Evolutionary conservation across 352 stramenopile species (phyloP).

Genomic region (Phytophthora fragariae): DNA sequence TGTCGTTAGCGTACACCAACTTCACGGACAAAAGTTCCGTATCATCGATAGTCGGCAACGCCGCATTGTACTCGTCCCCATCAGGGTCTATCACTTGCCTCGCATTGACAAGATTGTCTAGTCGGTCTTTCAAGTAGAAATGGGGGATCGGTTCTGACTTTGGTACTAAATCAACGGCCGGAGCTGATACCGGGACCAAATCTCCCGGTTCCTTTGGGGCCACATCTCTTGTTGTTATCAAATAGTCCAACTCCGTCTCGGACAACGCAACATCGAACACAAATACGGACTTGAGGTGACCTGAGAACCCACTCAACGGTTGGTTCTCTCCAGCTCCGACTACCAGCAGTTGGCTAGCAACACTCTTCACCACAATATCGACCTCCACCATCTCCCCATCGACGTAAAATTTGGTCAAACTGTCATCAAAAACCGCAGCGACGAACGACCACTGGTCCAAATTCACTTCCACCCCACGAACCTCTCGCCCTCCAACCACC

Average conservation of each 20-base stretch:
- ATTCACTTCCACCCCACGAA: slow-evolving; percentile 8
- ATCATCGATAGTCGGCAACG: slow-evolving; percentile 25
- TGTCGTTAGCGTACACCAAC: slow-evolving; percentile 20
- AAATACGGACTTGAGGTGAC: slow-evolving; percentile 54
- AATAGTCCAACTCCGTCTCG: slow-evolving; percentile 45
- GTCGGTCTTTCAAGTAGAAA: slow-evolving; percentile 29
- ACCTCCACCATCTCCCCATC: slow-evolving; percentile 39
- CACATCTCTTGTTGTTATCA: slow-evolving; percentile 38
- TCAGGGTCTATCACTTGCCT: slow-evolving; percentile 39
- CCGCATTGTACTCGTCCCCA: slow-evolving; percentile 44
- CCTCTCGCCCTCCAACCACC: slow-evolving; percentile 28
- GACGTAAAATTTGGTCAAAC: slow-evolving; percentile 24
- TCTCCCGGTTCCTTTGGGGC: background rate
- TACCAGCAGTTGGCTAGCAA: slow-evolving; percentile 32
- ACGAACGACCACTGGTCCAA: slow-evolving; percentile 55
- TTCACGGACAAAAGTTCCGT: slow-evolving; percentile 23
- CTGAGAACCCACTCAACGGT: slow-evolving; percentile 40
- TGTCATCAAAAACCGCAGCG: slow-evolving; percentile 44
- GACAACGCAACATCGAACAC: slow-evolving; percentile 50
- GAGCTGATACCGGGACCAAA: background rate
- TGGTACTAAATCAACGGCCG: background rate
- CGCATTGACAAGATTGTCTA: slow-evolving; percentile 31
- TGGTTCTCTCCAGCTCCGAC: slow-evolving; percentile 14
- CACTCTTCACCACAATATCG: slow-evolving; percentile 21
- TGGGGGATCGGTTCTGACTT: slow-evolving; percentile 25